Percentiles rank a stretch among this genome's conserved stretches.
phyloP scores from a whole-genome alignment of 768 basidiomycete species.

The Lentinula boryana region DNA sequence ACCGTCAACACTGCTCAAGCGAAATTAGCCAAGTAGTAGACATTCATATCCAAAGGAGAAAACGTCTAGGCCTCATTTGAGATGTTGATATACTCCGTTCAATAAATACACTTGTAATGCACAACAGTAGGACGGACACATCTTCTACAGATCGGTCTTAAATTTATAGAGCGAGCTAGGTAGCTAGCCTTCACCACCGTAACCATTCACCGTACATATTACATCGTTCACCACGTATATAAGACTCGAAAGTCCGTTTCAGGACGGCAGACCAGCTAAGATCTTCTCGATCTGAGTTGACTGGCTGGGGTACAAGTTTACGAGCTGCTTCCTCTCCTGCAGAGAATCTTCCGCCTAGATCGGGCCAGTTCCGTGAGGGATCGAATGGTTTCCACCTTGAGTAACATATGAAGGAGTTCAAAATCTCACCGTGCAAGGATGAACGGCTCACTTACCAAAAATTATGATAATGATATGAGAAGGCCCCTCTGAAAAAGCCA shows the following conservation, averaged over 20 bases:
- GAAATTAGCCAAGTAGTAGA: constrained; percentile 22
- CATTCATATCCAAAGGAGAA: not conserved
- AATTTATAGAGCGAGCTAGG: not conserved
- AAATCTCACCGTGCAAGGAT: not conserved
- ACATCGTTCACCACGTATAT: constrained; percentile 83
- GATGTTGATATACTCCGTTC: too few species aligned
- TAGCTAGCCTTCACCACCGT: constrained; percentile 33
- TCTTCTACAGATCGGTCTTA: not conserved
- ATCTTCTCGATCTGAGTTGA: constrained; percentile 67
- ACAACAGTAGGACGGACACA: too few species aligned
- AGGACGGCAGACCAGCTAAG: constrained; percentile 90
- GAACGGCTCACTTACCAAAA: constrained; percentile 55
- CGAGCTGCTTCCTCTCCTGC: constrained; percentile 71
- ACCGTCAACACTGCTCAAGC: constrained; percentile 66
- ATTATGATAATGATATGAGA: constrained; percentile 95
- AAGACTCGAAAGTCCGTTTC: constrained; percentile 93
- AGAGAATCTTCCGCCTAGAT: constrained; percentile 76
- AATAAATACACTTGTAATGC: too few species aligned
- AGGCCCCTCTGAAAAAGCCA: constrained; percentile 95
- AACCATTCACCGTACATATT: constrained; percentile 94
- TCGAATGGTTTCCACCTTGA: constrained; percentile 96
- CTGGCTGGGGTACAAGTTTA: constrained; percentile 15
- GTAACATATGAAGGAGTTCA: constrained; percentile 1
- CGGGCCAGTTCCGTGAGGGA: constrained; percentile 89
- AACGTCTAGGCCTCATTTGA: too few species aligned